Conservation (phyloP, 108 stramenopile species). For the Thalassiosira profunda region DNA sequence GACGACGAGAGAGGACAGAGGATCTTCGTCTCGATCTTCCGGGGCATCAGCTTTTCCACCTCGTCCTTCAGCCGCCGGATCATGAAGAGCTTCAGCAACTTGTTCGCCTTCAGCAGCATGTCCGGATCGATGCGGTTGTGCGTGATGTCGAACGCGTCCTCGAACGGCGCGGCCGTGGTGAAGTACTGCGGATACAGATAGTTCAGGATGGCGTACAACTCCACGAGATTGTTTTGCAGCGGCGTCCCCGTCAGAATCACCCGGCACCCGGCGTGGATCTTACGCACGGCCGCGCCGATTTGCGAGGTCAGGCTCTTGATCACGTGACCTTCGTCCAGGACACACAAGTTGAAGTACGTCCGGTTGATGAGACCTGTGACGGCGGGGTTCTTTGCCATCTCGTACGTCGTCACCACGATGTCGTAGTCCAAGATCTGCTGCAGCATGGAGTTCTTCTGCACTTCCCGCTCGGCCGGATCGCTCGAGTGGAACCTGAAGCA, state of each 20-base stretch:
- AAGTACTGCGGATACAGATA: conserved; percentile 71
- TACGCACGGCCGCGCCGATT: conserved; percentile 49
- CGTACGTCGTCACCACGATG: conserved; percentile 66
- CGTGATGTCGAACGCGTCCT: conserved; percentile 77
- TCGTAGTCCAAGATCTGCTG: conserved; percentile 53
- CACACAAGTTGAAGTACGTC: conserved; percentile 50
- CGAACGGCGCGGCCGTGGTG: conserved; percentile 67
- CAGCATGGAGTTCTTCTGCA: conserved; percentile 39
- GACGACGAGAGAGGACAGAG: conserved; percentile 60
- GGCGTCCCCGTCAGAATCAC: conserved; percentile 89
- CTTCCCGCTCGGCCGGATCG: conserved; percentile 35
- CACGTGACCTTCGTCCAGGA: conserved; percentile 92
- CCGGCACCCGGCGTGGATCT: conserved; percentile 52
- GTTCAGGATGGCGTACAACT: conserved; percentile 75
- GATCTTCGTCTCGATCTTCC: conserved; percentile 80
- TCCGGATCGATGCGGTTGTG: conserved; percentile 61
- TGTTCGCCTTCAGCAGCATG: conserved; percentile 68
- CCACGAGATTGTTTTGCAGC: conserved; percentile 87
- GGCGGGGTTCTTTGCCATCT: conserved; percentile 62
- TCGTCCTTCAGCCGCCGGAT: conserved; percentile 69
- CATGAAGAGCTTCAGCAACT: conserved; percentile 75
- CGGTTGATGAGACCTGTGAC: conserved; percentile 47
- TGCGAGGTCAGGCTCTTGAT: conserved; percentile 67
- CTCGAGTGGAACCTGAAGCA: conserved; percentile 74
- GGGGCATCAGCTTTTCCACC: conserved; percentile 74